A percentile compares a stretch with the other conserved stretches of the same genome.
phyloP scores from a whole-genome alignment of 1,284 basidiomycete species.

The Cystobasidium slooffiae region DNA sequence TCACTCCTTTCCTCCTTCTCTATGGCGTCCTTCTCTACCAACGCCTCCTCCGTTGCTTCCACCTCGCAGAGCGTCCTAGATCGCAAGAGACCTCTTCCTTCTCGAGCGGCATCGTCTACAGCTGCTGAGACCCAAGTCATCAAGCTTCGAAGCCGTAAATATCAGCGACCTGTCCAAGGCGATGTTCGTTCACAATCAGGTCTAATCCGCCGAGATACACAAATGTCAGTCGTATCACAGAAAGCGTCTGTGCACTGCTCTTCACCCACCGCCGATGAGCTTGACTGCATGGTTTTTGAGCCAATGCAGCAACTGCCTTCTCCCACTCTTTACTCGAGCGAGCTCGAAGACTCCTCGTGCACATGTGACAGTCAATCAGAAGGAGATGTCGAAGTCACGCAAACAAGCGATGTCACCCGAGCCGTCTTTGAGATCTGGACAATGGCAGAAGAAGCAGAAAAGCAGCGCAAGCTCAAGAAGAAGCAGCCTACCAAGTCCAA shows the following conservation, averaged over 20 bases:
- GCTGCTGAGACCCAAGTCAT: constrained; percentile 16
- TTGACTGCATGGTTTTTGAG: constrained; percentile 31
- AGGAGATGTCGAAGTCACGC: neutral
- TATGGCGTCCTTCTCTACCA: constrained; percentile 26
- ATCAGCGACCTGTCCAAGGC: constrained; percentile 6
- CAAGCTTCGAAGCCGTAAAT: constrained; percentile 31
- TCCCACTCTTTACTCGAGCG: constrained; percentile 5
- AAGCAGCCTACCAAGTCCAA: neutral
- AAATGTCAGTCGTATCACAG: constrained; percentile 22
- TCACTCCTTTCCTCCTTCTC: constrained; percentile 37
- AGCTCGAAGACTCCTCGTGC: neutral
- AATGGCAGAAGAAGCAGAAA: constrained; percentile 30
- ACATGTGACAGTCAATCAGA: neutral
- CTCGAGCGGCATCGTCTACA: neutral
- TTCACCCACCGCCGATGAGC: constrained; percentile 7
- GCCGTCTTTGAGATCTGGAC: constrained; percentile 29
- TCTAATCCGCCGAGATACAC: constrained; percentile 1
- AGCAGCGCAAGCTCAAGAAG: constrained; percentile 7
- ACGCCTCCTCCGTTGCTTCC: constrained; percentile 27
- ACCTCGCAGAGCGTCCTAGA: constrained; percentile 25
- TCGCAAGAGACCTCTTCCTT: constrained; percentile 33
- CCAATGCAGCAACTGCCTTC: constrained; percentile 41
- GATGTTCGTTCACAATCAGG: neutral
- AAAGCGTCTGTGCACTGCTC: constrained; percentile 2
- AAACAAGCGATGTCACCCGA: neutral